Evolutionary conservation across 177 flowering plant genomes (phyloP).

Genomic region (Vitis hybrid): DNA sequence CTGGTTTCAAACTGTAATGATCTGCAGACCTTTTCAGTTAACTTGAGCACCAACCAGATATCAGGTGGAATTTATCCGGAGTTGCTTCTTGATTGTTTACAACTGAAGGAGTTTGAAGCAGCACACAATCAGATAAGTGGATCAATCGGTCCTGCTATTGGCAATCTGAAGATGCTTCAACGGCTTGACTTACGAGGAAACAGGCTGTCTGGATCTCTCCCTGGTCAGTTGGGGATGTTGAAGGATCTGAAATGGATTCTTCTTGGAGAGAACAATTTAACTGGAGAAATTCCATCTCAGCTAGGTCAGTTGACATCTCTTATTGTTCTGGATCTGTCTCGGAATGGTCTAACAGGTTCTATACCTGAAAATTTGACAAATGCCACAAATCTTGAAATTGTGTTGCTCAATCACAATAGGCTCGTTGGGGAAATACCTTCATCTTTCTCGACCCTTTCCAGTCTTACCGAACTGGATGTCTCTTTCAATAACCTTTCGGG

Average conservation of each 20-base stretch:
- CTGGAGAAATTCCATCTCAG: constrained; percentile 52
- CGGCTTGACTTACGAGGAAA: constrained; percentile 56
- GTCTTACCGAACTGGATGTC: constrained; percentile 46
- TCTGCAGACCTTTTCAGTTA: constrained; percentile 39
- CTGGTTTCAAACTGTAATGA: constrained; percentile 40
- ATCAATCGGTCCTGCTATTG: constrained; percentile 37
- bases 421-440: constrained; percentile 62
- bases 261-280: constrained; percentile 52
- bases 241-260: constrained; percentile 39
- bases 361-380: constrained; percentile 53
- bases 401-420: constrained; percentile 55
- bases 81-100: constrained; percentile 35
- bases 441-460: constrained; percentile 43
- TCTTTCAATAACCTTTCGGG: constrained; percentile 78
- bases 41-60: constrained; percentile 54
- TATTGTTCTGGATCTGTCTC: constrained; percentile 51
- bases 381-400: constrained; percentile 38
- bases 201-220: constrained; percentile 51
- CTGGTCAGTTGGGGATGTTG: constrained; percentile 42
- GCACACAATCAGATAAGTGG: constrained; percentile 62
- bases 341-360: constrained; percentile 43
- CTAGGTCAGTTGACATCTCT: constrained; percentile 52
- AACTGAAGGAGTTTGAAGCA: constrained; percentile 48
- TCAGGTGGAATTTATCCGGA: constrained; percentile 33
- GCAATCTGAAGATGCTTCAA: constrained; percentile 39